These are phyloP conservation scores for Clarireedia monteithiana DNA, from an alignment of 2,329 filamentous ascomycete genomes.

Conservation along the genomic window DNA sequence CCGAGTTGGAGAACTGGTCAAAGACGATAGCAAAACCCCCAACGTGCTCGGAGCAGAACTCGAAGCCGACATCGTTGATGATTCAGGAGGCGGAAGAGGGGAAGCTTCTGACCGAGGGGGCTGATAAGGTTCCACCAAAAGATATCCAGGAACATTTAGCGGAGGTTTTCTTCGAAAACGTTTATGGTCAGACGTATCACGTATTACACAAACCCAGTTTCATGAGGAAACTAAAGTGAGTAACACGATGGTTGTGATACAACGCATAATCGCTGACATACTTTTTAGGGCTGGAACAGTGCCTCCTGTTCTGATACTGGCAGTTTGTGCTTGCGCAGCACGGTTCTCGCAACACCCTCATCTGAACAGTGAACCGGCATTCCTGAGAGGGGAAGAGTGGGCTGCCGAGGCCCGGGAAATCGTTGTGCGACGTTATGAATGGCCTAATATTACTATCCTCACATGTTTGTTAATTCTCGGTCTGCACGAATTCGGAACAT, in stretches of 20 bases:
- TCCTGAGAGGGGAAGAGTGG: slow-evolving; percentile 87
- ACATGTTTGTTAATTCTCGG: slow-evolving; percentile 85
- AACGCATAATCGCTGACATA: slow-evolving; percentile 7
- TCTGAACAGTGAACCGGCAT: slow-evolving; percentile 63
- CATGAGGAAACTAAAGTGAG: slow-evolving; percentile 74
- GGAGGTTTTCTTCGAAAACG: slow-evolving; percentile 90
- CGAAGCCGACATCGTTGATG: slow-evolving; percentile 45
- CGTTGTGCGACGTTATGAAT: slow-evolving; percentile 79
- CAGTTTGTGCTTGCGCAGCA: slow-evolving; percentile 90
- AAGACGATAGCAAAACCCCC: slow-evolving; percentile 47
- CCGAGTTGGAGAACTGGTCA: slow-evolving; percentile 76
- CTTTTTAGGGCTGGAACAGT: slow-evolving; percentile 59
- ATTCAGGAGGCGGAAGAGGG: slow-evolving; percentile 64
- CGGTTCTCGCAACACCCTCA: slow-evolving; percentile 87
- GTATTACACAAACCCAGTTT: slow-evolving; percentile 95
- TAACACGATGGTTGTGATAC: slow-evolving; percentile 11
- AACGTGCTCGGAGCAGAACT: slow-evolving; percentile 30
- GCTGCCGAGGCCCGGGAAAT: slow-evolving; percentile 82
- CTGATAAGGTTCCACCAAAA: slow-evolving; percentile 71
- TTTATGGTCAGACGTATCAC: slow-evolving; percentile 93
- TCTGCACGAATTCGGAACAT: slow-evolving; percentile 93
- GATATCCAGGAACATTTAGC: slow-evolving; percentile 90
- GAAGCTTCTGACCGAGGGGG: slow-evolving; percentile 72
- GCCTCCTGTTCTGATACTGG: slow-evolving; percentile 85
- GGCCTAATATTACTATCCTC: slow-evolving; percentile 91